A percentile compares a stretch with the other conserved stretches of the same genome.
Evolutionary conservation across 129 eudicot genomes (phyloP).

Genomic region (Escallonia herrerae): DNA sequence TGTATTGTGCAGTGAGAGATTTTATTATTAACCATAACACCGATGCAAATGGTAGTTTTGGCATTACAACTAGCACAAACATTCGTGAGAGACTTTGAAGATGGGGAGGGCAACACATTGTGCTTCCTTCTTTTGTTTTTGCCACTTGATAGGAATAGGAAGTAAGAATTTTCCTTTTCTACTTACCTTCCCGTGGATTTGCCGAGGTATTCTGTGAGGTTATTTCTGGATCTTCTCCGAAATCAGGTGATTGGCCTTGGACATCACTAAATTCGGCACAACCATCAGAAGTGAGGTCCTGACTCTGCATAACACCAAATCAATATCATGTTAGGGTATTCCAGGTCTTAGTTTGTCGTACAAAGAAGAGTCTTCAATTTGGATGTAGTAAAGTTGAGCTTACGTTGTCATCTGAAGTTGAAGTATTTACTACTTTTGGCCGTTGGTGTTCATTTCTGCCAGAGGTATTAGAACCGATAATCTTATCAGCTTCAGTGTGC

Average conservation of each 20-base stretch:
- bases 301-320: conserved; percentile 23
- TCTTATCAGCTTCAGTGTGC: conserved; percentile 10
- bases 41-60: no score
- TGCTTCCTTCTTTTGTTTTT: background rate
- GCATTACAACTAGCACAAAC: background rate
- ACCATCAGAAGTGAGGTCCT: conserved; percentile 5
- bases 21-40: no score
- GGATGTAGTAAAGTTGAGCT: conserved; percentile 13
- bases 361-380: background rate
- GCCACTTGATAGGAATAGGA: background rate
- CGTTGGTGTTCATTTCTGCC: conserved; percentile 18
- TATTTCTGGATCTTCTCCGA: conserved; percentile 14
- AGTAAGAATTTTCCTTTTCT: background rate
- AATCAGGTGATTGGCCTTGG: conserved; percentile 13
- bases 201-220: conserved; percentile 9
- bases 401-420: conserved; percentile 33
- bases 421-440: background rate
- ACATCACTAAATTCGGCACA: conserved; percentile 5
- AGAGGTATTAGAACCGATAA: background rate
- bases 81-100: background rate
- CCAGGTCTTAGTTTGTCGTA: background rate
- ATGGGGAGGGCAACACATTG: background rate
- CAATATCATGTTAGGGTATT: background rate
- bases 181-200: conserved; percentile 7
- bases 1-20: no score